Conservation (phyloP, 352 stramenopile species). For the Peronospora tabacina region DNA sequence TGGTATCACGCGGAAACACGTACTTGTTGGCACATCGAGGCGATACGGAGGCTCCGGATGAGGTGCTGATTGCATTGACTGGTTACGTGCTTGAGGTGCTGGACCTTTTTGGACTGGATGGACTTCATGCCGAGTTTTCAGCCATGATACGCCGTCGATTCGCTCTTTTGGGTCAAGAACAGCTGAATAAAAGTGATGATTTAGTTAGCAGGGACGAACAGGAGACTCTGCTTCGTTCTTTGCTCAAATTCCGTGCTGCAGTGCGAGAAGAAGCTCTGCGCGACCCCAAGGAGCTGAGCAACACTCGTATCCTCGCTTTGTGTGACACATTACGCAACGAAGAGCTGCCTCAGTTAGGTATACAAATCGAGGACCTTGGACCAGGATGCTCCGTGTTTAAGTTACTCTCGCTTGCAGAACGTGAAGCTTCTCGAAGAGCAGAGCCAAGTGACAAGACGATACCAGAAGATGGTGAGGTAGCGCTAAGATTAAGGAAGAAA, state of each 20-base stretch:
- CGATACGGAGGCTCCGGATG: slow-evolving; percentile 28
- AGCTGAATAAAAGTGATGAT: slow-evolving; percentile 2
- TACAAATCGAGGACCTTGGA: slow-evolving; percentile 64
- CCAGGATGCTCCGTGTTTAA: slow-evolving; percentile 58
- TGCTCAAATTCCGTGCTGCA: slow-evolving; percentile 55
- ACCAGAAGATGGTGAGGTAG: slow-evolving; percentile 8
- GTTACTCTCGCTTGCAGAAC: slow-evolving; percentile 36
- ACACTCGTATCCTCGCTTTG: slow-evolving; percentile 41
- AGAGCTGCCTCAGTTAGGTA: slow-evolving; percentile 41
- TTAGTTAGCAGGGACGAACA: slow-evolving; percentile 21
- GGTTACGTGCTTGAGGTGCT: slow-evolving; percentile 65
- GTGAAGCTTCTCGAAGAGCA: slow-evolving; percentile 15
- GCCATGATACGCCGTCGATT: slow-evolving; percentile 28
- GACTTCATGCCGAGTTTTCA: slow-evolving; percentile 46
- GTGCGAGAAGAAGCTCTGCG: slow-evolving; percentile 51
- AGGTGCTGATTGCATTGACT: slow-evolving; percentile 48
- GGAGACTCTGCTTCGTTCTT: slow-evolving; percentile 35
- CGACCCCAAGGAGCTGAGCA: slow-evolving; percentile 34
- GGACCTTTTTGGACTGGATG: slow-evolving; percentile 60
- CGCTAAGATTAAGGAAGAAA: slow-evolving; percentile 26
- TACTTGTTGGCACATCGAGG: slow-evolving; percentile 42
- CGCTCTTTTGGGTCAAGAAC: slow-evolving; percentile 5
- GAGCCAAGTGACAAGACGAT: background rate
- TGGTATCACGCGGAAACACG: slow-evolving; percentile 56
- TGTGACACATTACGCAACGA: slow-evolving; percentile 60